Evolutionary conservation across 176 grass and related monocot species (phyloP).

Genomic region (Metroxylon sagu): DNA sequence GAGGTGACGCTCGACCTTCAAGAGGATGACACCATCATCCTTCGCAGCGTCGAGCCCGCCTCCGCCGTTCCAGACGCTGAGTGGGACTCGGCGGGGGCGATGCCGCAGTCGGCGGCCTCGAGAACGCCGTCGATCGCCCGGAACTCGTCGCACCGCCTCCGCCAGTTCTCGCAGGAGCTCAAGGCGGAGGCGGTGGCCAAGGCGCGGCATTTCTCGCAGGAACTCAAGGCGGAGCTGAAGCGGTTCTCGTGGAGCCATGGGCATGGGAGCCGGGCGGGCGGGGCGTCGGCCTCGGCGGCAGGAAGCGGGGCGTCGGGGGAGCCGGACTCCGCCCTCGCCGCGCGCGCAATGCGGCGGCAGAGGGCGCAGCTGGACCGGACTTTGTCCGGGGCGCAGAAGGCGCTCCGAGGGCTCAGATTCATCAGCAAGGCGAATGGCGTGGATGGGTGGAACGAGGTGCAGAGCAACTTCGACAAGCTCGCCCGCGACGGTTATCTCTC

Average conservation of each 20-base stretch:
- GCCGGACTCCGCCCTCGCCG: conserved; percentile 71
- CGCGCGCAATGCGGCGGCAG: conserved; percentile 49
- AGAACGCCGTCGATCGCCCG: conserved; percentile 73
- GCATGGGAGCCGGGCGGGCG: conserved; percentile 21
- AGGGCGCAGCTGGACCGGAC: conserved; percentile 84
- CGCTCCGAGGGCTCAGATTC: conserved; percentile 83
- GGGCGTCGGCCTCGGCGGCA: background rate
- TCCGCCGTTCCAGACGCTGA: background rate
- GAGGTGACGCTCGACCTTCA: conserved; percentile 95
- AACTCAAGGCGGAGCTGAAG: conserved; percentile 63
- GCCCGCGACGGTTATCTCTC: conserved; percentile 55
- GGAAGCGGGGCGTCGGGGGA: conserved; percentile 1
- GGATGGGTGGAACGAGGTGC: conserved; percentile 75
- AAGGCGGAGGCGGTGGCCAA: conserved; percentile 71
- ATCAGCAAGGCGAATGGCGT: conserved; percentile 59
- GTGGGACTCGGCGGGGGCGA: background rate
- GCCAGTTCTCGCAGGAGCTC: conserved; percentile 89
- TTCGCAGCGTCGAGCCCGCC: conserved; percentile 90
- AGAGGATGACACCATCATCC: conserved; percentile 90
- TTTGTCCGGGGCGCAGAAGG: conserved; percentile 62
- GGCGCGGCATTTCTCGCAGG: conserved; percentile 75
- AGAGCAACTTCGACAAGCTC: conserved; percentile 70
- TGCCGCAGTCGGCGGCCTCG: conserved; percentile 26
- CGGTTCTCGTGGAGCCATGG: conserved; percentile 50
- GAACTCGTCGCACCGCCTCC: conserved; percentile 65